Percentiles rank a stretch among this genome's conserved stretches.
Conservation (phyloP, 2,329 filamentous ascomycete species). For the Zasmidium cellare region DNA sequence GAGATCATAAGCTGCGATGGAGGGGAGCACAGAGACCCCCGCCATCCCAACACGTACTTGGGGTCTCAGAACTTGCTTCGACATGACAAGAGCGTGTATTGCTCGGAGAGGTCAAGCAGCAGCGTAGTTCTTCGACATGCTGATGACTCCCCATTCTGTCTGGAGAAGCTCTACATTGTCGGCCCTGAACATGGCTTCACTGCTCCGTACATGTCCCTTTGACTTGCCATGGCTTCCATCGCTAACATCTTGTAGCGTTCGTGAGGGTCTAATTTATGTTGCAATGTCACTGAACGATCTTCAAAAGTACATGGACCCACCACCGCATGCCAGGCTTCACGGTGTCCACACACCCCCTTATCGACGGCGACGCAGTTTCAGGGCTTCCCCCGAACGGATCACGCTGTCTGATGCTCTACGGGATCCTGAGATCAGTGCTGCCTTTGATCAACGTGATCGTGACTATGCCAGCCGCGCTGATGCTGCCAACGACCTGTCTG, state of each 20-base stretch:
- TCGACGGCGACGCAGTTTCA: conserved; percentile 20
- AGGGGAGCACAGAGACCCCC: conserved; percentile 61
- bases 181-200: conserved; percentile 80
- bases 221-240: neutral
- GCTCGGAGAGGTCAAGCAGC: conserved; percentile 82
- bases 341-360: conserved; percentile 29
- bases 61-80: conserved; percentile 78
- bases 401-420: conserved; percentile 32
- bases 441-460: conserved; percentile 12
- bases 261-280: conserved; percentile 90
- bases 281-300: conserved; percentile 81
- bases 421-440: conserved; percentile 30
- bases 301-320: conserved; percentile 47
- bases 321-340: conserved; percentile 24
- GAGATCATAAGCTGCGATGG: conserved; percentile 89
- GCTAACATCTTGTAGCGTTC: conserved; percentile 61
- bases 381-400: conserved; percentile 30
- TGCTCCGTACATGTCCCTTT: conserved; percentile 67
- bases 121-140: conserved; percentile 84
- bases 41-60: conserved; percentile 51
- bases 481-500: conserved; percentile 17
- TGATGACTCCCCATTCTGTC: conserved; percentile 74
- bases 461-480: conserved; percentile 20
- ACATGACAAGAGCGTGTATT: conserved; percentile 83
- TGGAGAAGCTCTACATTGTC: conserved; percentile 86